Percentiles rank a stretch among this genome's conserved stretches.
These are phyloP conservation scores for Teunomyces pallodes DNA, from an alignment of 805 yeast species.

Conservation along the genomic window DNA sequence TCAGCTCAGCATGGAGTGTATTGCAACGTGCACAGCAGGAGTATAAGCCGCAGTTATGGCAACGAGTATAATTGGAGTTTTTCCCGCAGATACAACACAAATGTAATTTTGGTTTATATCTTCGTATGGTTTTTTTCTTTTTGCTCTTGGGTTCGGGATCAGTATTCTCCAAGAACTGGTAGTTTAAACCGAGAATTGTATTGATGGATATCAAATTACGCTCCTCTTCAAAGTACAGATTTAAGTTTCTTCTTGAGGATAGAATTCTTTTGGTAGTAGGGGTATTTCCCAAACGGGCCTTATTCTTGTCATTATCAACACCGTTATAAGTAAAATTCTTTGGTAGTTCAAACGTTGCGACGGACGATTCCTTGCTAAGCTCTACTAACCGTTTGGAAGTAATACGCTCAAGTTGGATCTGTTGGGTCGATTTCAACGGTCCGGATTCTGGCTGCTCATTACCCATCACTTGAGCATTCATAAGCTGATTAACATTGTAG, in stretches of 20 bases:
- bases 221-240: conserved; percentile 46
- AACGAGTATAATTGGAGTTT: conserved; percentile 36
- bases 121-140: conserved; percentile 11
- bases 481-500: conserved; percentile 41
- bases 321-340: conserved; percentile 37
- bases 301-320: conserved; percentile 20
- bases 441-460: conserved; percentile 29
- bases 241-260: conserved; percentile 42
- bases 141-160: conserved; percentile 16
- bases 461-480: conserved; percentile 41
- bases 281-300: conserved; percentile 39
- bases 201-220: conserved; percentile 42
- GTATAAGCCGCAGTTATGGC: conserved; percentile 38
- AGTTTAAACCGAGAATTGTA: conserved; percentile 39
- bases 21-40: conserved; percentile 41
- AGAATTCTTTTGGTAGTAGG: conserved; percentile 42
- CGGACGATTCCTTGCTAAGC: conserved; percentile 30
- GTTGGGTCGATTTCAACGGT: conserved; percentile 41
- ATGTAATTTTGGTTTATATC: conserved; percentile 32
- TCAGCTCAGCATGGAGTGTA: conserved; percentile 39
- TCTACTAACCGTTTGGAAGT: conserved; percentile 36
- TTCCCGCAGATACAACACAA: conserved; percentile 43
- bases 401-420: conserved; percentile 39
- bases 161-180: conserved; percentile 38
- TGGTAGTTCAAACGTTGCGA: conserved; percentile 38